phyloP scores from a whole-genome alignment of 106 monocot species.

The Allium cepa region DNA sequence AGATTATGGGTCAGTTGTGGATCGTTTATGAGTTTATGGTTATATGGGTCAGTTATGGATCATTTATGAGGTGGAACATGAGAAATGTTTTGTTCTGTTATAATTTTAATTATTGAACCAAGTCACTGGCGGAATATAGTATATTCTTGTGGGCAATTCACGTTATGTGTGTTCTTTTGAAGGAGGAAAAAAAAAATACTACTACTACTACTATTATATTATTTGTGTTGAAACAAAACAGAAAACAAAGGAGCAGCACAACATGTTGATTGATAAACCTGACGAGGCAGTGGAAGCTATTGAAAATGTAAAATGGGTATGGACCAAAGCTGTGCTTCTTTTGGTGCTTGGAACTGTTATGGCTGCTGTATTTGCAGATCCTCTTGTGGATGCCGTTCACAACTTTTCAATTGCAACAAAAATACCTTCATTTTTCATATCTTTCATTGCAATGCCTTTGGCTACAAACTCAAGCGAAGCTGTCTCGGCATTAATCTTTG shows the following conservation, averaged over 20 bases:
- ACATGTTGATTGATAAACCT: slow-evolving; percentile 25
- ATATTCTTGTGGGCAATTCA: no score
- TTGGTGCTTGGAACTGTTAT: slow-evolving; percentile 54
- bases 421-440: slow-evolving; percentile 76
- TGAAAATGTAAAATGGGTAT: slow-evolving; percentile 34
- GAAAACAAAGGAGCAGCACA: slow-evolving; percentile 59
- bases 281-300: slow-evolving; percentile 43
- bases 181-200: no score
- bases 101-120: no score
- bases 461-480: slow-evolving; percentile 83
- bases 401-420: slow-evolving; percentile 67
- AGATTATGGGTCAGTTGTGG: no score
- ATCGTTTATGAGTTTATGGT: no score
- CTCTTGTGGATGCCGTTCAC: slow-evolving; percentile 68
- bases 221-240: slow-evolving; percentile 1
- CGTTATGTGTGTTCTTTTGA: no score
- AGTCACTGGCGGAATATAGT: no score
- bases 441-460: slow-evolving; percentile 76
- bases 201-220: no score
- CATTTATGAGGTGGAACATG: no score
- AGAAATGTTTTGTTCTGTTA: no score
- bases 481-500: slow-evolving; percentile 72
- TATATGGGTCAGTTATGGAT: no score
- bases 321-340: slow-evolving; percentile 38
- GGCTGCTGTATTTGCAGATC: slow-evolving; percentile 65